Evolutionary conservation across 2,329 filamentous ascomycete genomes (phyloP).

Genomic region (Talaromyces sp.): DNA sequence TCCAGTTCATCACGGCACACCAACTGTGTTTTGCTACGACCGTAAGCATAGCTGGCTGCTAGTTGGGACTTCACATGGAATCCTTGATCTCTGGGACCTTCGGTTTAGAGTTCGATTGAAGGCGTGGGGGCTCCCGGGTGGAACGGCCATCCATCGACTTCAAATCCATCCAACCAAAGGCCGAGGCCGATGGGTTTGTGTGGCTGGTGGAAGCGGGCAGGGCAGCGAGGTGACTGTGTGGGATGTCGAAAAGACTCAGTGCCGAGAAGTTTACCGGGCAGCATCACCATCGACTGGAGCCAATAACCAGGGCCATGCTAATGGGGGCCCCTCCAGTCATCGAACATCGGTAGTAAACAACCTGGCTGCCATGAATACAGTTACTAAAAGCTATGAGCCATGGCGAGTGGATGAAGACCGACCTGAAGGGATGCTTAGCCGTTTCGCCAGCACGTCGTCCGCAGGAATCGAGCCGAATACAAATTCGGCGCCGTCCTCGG

Average conservation of each 20-base stretch:
- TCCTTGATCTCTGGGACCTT: slow-evolving; percentile 91
- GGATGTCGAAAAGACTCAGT: slow-evolving; percentile 87
- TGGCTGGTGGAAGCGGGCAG: slow-evolving; percentile 78
- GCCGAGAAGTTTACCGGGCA: slow-evolving; percentile 77
- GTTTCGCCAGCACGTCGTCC: slow-evolving; percentile 58
- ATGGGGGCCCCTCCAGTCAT: slow-evolving; percentile 12
- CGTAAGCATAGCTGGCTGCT: slow-evolving; percentile 83
- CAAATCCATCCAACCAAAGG: slow-evolving; percentile 72
- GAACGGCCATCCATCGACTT: slow-evolving; percentile 72
- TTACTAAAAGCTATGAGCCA: slow-evolving; percentile 63
- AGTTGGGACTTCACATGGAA: slow-evolving; percentile 84
- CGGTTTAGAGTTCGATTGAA: slow-evolving; percentile 86
- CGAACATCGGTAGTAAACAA: slow-evolving; percentile 14
- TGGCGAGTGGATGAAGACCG: slow-evolving; percentile 88
- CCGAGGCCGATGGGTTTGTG: slow-evolving; percentile 77
- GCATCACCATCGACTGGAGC: slow-evolving; percentile 30
- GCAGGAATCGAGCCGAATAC: slow-evolving; percentile 59
- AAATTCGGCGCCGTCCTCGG: slow-evolving; percentile 14
- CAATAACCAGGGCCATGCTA: background rate
- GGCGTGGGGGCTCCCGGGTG: slow-evolving; percentile 80
- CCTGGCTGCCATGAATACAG: slow-evolving; percentile 15
- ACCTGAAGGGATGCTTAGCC: slow-evolving; percentile 76
- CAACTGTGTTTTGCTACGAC: slow-evolving; percentile 87
- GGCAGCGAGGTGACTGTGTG: slow-evolving; percentile 84
- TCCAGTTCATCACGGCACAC: slow-evolving; percentile 83